Evolutionary conservation across 192 early-diverging fungal genomes (phyloP).

Genomic region (Backusella tarrabulga): DNA sequence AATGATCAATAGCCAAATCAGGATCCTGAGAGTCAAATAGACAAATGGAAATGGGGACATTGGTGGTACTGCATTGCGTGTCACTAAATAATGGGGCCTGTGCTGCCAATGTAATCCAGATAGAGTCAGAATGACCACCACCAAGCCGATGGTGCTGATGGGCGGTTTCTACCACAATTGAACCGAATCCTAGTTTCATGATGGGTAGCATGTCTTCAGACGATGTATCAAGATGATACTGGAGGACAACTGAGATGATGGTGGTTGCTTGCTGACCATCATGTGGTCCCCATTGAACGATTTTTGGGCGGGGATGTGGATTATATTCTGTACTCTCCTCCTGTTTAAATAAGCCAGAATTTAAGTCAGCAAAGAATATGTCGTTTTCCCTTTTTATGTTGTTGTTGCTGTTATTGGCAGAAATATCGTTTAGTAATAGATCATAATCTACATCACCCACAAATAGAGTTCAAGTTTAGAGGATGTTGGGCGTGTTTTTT

Average conservation of each 20-base stretch:
- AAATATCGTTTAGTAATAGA: conserved; percentile 1
- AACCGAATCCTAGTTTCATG: background rate
- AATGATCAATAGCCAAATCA: background rate
- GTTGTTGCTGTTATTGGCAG: background rate
- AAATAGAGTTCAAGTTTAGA: background rate
- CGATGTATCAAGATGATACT: background rate
- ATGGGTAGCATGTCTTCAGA: background rate
- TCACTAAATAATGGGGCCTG: background rate
- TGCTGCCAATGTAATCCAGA: conserved; percentile 14
- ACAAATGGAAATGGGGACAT: background rate
- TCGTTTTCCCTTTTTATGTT: background rate
- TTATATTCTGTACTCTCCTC: background rate
- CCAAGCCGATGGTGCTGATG: background rate
- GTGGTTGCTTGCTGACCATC: conserved; percentile 10
- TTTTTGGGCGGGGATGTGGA: background rate
- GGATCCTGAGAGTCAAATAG: background rate
- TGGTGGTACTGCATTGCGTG: background rate
- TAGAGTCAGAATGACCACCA: background rate
- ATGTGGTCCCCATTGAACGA: conserved; percentile 8
- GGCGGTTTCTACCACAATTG: conserved; percentile 2
- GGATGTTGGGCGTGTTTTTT: too few species aligned
- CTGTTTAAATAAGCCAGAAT: background rate
- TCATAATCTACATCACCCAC: background rate
- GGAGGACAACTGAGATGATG: background rate
- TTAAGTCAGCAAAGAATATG: background rate